Evolutionary conservation across 2,329 filamentous ascomycete genomes (phyloP), one percentile per base, ranked within the genome.

Genomic region (Blastomyces parvus): DNA sequence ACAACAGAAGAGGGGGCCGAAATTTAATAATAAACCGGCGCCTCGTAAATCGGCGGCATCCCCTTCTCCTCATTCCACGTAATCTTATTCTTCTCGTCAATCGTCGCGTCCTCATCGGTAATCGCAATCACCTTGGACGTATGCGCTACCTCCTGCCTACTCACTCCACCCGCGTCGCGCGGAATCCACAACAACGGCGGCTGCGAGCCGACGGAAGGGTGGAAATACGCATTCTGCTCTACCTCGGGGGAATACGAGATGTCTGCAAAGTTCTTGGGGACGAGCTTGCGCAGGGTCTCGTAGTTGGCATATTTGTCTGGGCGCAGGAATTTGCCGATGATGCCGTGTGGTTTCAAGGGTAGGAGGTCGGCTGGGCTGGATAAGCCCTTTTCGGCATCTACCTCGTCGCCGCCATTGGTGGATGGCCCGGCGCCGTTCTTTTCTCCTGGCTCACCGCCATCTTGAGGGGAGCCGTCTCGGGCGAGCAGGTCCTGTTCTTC

Each of bases 151-250:
- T 96, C 91, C 72, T 95, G 89, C 69, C 82, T 82, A 62, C 86
- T 90, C 52, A 96, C 84, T 11, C 90, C 89, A 30, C 86, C 83
- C 1, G 82, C 77, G 70, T 96, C 91, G 64, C 84, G 81, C 0
- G 91, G 90, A 62, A 96, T 89, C 91, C 91, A 96, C n/a, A 96
- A 80, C 38, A 90, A 77, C 1, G 89, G 89, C 0, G 83, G 76
- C 68, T 81, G 67, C 65, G 84, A 80, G 30, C 75, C 83, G 71
- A 93, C 82, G 0, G 88, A 83, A 0, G 91, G 90, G 66, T 91
- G 86, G 74, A 84, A 84, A 76, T 90, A 93, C 0, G 89, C 91
- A 59, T 88, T 82, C 13, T 81, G 79, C 71, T 88, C 84, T 1
- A 84, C 78, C 60, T 86, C 81, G 0, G 81, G 79, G 0, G 84